Evolutionary conservation across 2,329 filamentous ascomycete species (phyloP).

Genomic region (Neodidymelliopsis sp.): DNA sequence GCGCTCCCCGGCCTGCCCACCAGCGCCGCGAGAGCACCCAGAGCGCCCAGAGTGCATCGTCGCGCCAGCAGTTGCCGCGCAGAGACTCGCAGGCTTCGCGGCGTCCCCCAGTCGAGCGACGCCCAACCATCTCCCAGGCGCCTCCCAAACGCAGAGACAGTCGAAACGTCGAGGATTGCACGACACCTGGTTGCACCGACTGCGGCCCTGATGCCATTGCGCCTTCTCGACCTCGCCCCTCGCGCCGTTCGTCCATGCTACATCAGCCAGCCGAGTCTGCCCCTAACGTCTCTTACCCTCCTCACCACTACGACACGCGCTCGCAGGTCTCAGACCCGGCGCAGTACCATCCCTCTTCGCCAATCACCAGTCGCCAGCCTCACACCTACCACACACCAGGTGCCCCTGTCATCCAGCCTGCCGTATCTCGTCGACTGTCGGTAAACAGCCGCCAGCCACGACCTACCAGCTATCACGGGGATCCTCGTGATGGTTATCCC

Average conservation of each 20-base stretch:
- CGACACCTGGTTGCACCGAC: constrained; percentile 42
- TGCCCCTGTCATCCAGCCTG: constrained; percentile 39
- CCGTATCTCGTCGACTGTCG: constrained; percentile 35
- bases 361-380: constrained; percentile 35
- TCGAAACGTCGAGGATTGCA: constrained; percentile 38
- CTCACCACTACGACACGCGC: constrained; percentile 27
- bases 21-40: constrained; percentile 29
- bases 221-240: constrained; percentile 24
- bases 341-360: constrained; percentile 34
- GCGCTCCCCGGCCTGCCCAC: constrained; percentile 22
- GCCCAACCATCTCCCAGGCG: constrained; percentile 24
- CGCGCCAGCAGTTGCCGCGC: constrained; percentile 32
- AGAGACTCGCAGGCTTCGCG: constrained; percentile 35
- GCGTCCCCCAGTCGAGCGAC: constrained; percentile 24
- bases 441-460: constrained; percentile 31
- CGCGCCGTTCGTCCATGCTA: constrained; percentile 19
- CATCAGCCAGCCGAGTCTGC: constrained; percentile 33
- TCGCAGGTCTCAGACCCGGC: constrained; percentile 44
- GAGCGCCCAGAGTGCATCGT: constrained; percentile 19
- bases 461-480: constrained; percentile 45
- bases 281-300: constrained; percentile 38
- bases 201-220: constrained; percentile 31
- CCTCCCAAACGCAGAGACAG: constrained; percentile 20
- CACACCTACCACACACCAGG: constrained; percentile 30
- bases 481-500: constrained; percentile 23